Evolutionary conservation across 2,329 filamentous ascomycete species (phyloP).

Genomic region (Fusarium tuaranense): DNA sequence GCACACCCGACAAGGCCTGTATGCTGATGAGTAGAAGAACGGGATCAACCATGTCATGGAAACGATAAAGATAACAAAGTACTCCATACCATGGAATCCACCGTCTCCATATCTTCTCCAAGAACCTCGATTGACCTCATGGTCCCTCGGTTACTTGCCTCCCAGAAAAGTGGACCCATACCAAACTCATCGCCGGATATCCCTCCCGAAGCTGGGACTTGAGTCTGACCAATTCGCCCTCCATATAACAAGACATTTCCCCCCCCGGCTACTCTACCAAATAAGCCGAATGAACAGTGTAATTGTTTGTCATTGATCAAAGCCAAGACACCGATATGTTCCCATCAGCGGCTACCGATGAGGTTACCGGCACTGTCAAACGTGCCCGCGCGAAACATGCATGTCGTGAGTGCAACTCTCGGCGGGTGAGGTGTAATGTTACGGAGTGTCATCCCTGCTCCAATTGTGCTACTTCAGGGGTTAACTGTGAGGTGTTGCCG

Average conservation of each 20-base stretch:
- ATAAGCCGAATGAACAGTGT: slow-evolving; percentile 15
- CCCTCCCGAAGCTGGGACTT: neutral
- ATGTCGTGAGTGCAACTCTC: slow-evolving; percentile 50
- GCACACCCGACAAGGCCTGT: neutral
- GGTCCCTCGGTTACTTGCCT: slow-evolving; percentile 11
- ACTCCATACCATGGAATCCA: neutral
- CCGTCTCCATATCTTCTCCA: neutral
- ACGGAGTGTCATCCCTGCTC: slow-evolving; percentile 49
- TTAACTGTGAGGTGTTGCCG: slow-evolving; percentile 48
- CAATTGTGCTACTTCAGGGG: slow-evolving; percentile 46
- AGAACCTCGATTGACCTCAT: neutral
- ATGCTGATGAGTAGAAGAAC: no score
- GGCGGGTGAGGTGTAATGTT: slow-evolving; percentile 52
- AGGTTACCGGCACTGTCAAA: slow-evolving; percentile 43
- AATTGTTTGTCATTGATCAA: neutral
- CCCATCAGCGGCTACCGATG: neutral
- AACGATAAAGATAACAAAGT: neutral
- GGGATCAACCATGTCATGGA: neutral
- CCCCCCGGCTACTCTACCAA: slow-evolving; percentile 22
- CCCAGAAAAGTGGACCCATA: slow-evolving; percentile 11
- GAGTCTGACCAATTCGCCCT: neutral
- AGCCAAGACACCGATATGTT: slow-evolving; percentile 15
- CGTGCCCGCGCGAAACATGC: slow-evolving; percentile 51
- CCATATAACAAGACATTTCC: slow-evolving; percentile 4
- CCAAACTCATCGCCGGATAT: neutral